Base-by-base conservation (phyloP, 2,329 filamentous ascomycete genomes). In the Alternaria dauci region DNA sequence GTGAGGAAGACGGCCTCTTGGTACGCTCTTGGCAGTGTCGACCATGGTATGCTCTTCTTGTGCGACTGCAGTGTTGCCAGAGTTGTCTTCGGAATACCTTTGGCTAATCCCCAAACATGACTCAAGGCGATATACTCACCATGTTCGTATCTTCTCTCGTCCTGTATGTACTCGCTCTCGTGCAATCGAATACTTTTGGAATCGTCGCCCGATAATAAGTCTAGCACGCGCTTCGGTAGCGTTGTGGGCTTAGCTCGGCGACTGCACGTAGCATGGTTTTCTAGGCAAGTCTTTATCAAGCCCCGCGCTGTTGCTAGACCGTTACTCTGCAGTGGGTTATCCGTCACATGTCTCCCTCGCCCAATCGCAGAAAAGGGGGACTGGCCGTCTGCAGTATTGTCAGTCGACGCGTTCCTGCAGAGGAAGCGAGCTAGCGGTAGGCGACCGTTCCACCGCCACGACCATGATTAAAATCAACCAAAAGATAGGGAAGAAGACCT, bases 1-100 rank as follows among this genome's bases (percentile, higher is more conserved):
- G 77, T 76, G n/a, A 78, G 65, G 7, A 71, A 55, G 7, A 79
- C 59, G 8, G 76, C 76, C 51, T 80, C 73, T 61, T 78, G 76
- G 36, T 78, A 74, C 4, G 74, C 71, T 51, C 62, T 72, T 14
- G 77, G 76, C 25, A 77, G 54, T 3, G 61, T 58, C 12, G 69
- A 60, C 73, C 72, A 76, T 14, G 69, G 55, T 32, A 77, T 73
- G 42, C 61, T 66, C 55, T 74, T 71, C 39, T 72, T 70, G 62
- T 76, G 59, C 8, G 69, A 59, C 43, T 70, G 46, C 25, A 78
- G 56, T 25, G 67, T 74, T 14, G 68, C 62, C 26, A 52, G 63
- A 14, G 74, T 77, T 4, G 74, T 77, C 47, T 73, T 74, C 14
- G 67, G 71, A 18, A 76, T 63, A 5, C 61, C 63, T 39, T 68